phyloP scores from a whole-genome alignment of 2,329 filamentous ascomycete species.

The Colletotrichum simmondsii region DNA sequence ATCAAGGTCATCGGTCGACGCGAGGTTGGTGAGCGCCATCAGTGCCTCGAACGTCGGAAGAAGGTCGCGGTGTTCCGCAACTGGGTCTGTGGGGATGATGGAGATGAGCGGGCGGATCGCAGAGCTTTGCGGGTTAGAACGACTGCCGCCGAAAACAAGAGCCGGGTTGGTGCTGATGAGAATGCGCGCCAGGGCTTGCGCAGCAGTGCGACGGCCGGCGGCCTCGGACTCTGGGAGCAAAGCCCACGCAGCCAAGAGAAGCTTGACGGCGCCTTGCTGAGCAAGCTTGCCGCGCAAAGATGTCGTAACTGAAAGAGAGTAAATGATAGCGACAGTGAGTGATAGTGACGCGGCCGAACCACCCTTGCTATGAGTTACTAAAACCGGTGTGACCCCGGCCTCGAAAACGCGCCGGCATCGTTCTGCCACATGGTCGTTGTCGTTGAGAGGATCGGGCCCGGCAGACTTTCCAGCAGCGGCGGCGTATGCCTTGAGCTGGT shows the following conservation, averaged over 20 bases:
- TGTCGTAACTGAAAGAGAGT: constrained; percentile 79
- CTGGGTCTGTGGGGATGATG: constrained; percentile 75
- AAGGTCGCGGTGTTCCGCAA: constrained; percentile 76
- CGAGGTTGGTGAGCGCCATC: constrained; percentile 93
- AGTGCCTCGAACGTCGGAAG: constrained; percentile 91
- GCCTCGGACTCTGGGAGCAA: constrained; percentile 65
- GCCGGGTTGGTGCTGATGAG: constrained; percentile 87
- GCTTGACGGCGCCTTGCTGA: constrained; percentile 92
- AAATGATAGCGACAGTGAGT: constrained; percentile 80
- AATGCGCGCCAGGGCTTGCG: constrained; percentile 85
- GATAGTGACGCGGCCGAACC: constrained; percentile 77
- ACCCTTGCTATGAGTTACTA: constrained; percentile 80
- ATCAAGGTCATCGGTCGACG: constrained; percentile 78
- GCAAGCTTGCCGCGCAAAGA: constrained; percentile 82
- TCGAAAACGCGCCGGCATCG: constrained; percentile 85
- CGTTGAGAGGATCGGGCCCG: constrained; percentile 74
- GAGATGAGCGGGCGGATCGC: constrained; percentile 85
- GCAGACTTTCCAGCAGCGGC: constrained; percentile 79
- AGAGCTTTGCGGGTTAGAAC: constrained; percentile 78
- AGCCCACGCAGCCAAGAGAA: constrained; percentile 79
- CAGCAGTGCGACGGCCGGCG: constrained; percentile 67
- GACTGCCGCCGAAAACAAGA: constrained; percentile 83
- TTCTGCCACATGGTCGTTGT: constrained; percentile 78
- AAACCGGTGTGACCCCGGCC: constrained; percentile 78
- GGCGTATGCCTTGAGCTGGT: constrained; percentile 93